Evolutionary conservation across 176 grass and related monocot species (phyloP).

Genomic region (Bromus sterilis): DNA sequence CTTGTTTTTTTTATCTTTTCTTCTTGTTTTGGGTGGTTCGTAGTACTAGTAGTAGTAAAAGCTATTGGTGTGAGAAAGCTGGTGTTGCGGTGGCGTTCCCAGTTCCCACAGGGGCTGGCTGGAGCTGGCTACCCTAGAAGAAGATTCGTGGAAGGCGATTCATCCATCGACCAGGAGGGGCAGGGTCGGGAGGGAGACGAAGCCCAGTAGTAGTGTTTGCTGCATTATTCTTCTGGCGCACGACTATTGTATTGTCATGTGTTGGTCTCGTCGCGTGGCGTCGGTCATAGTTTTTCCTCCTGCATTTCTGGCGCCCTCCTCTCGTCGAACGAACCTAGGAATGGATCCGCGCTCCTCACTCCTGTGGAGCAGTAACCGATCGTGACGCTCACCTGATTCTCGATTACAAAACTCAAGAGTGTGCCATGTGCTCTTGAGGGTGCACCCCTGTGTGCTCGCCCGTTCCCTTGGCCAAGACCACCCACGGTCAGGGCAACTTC

Average conservation of each 20-base stretch:
- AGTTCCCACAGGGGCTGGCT: background rate
- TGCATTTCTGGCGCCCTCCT: background rate
- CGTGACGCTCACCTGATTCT: background rate
- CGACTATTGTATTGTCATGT: background rate
- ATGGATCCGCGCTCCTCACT: background rate
- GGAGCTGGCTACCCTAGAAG: slow-evolving; percentile 35
- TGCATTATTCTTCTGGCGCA: background rate
- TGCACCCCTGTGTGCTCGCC: background rate
- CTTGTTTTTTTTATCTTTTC: background rate
- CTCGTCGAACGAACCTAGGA: too few relatives aligned
- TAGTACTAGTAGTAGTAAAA: too few relatives aligned
- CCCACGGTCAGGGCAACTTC: background rate
- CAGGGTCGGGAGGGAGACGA: background rate
- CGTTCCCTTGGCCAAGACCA: background rate
- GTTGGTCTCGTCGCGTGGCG: too few relatives aligned
- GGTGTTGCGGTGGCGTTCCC: slow-evolving; percentile 14
- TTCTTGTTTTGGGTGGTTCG: background rate
- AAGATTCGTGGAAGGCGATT: slow-evolving; percentile 53
- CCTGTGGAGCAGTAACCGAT: background rate
- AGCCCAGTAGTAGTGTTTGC: too few relatives aligned
- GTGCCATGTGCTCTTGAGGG: background rate
- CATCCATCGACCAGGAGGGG: background rate
- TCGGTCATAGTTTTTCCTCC: slow-evolving; percentile 21
- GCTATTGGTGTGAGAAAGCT: background rate
- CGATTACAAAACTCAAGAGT: background rate